Percentiles rank a stretch among this genome's conserved stretches.
Conservation (phyloP, 1,284 basidiomycete species). For the Leccinum laetum region DNA sequence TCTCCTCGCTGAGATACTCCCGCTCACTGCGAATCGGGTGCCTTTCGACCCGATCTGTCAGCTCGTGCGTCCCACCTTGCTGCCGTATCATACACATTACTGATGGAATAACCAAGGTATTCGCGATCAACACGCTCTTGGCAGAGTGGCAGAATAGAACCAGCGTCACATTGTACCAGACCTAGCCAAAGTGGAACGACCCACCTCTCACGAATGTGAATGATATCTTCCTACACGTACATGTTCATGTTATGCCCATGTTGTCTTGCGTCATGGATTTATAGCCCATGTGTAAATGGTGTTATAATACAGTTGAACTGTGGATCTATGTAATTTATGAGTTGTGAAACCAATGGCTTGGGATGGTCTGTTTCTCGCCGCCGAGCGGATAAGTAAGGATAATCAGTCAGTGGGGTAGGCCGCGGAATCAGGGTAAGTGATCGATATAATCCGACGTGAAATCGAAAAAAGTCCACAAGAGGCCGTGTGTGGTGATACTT, state of each 20-base stretch:
- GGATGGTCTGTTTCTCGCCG: slow-evolving; percentile 9
- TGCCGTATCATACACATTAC: not conserved
- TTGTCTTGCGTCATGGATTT: slow-evolving; percentile 16
- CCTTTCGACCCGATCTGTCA: slow-evolving; percentile 12
- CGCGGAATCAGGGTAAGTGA: slow-evolving; percentile 46
- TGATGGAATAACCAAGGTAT: slow-evolving; percentile 13
- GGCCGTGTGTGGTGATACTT: slow-evolving; percentile 81
- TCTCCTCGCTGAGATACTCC: slow-evolving; percentile 14
- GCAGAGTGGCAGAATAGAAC: slow-evolving; percentile 11
- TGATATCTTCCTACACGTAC: not conserved
- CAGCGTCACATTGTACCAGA: slow-evolving; percentile 9
- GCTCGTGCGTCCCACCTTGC: slow-evolving; percentile 13
- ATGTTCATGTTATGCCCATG: slow-evolving; percentile 5
- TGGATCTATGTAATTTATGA: slow-evolving; percentile 21
- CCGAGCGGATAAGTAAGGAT: slow-evolving; percentile 17
- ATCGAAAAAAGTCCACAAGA: slow-evolving; percentile 85
- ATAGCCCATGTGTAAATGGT: slow-evolving; percentile 10
- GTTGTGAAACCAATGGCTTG: slow-evolving; percentile 8
- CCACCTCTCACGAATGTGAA: slow-evolving; percentile 5
- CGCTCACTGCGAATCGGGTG: slow-evolving; percentile 1
- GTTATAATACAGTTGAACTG: slow-evolving; percentile 30
- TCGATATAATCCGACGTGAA: slow-evolving; percentile 75
- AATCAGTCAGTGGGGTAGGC: slow-evolving; percentile 10
- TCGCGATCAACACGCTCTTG: slow-evolving; percentile 14
- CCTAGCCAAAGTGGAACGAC: not conserved